phyloP scores from a whole-genome alignment of 805 yeast species.

The Wickerhamomyces pijperi region DNA sequence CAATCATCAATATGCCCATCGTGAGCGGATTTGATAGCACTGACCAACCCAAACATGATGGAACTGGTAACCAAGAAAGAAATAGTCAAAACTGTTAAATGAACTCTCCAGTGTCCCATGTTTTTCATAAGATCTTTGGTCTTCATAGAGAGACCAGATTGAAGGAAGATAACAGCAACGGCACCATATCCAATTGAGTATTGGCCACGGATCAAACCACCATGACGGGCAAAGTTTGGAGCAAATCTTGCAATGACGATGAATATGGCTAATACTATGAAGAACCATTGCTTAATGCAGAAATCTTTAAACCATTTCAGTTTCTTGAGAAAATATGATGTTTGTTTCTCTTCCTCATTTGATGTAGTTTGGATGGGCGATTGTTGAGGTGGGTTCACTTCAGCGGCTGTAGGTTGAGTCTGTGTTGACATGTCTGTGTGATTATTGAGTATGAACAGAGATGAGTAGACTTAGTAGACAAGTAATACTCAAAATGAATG shows the following conservation, averaged over 20 bases:
- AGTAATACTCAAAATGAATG: too few relatives aligned
- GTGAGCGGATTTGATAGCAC: conserved; percentile 50
- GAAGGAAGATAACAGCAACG: conserved; percentile 74
- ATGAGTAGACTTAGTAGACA: too few relatives aligned
- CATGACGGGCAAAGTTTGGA: conserved; percentile 77
- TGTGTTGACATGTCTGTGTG: too few relatives aligned
- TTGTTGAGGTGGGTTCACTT: too few relatives aligned
- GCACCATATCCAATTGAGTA: conserved; percentile 79
- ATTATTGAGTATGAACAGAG: too few relatives aligned
- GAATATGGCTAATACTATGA: conserved; percentile 57
- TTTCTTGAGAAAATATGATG: background rate
- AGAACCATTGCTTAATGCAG: conserved; percentile 56
- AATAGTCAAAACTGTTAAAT: conserved; percentile 51
- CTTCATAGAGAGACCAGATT: conserved; percentile 72
- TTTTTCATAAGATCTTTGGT: conserved; percentile 51
- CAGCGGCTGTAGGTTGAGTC: too few relatives aligned
- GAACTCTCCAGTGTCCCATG: conserved; percentile 74
- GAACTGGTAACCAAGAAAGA: conserved; percentile 66
- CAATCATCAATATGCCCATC: conserved; percentile 56
- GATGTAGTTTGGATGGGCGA: too few relatives aligned
- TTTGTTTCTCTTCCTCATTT: too few relatives aligned
- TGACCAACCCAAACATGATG: conserved; percentile 61
- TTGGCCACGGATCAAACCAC: conserved; percentile 65
- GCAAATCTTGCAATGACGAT: conserved; percentile 67
- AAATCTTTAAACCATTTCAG: conserved; percentile 8